Conservation (phyloP, 2,329 filamentous ascomycete species). For the Aspergillus sp. region DNA sequence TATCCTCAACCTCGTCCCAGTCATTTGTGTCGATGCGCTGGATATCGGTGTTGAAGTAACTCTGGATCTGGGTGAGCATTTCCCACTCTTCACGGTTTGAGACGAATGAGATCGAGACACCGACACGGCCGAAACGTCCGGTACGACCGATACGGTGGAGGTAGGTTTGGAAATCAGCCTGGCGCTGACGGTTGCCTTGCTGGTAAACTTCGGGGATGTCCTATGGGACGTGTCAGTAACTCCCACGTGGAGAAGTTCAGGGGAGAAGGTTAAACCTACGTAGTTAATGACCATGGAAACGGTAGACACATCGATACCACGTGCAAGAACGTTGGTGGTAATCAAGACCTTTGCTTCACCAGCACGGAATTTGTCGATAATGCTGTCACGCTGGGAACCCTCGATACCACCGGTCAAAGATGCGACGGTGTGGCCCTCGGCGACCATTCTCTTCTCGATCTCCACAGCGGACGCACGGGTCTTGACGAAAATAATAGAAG, state of each 20-base stretch:
- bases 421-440: constrained; percentile 87
- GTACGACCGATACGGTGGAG: constrained; percentile 97
- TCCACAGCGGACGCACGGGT: constrained; percentile 80
- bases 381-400: constrained; percentile 74
- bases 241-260: neutral
- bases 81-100: constrained; percentile 79
- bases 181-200: constrained; percentile 58
- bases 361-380: constrained; percentile 82
- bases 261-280: constrained; percentile 37
- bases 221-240: constrained; percentile 17
- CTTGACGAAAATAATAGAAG: constrained; percentile 97
- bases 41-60: constrained; percentile 77
- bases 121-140: constrained; percentile 92
- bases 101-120: constrained; percentile 93
- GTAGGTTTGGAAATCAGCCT: constrained; percentile 89
- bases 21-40: constrained; percentile 79
- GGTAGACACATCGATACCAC: constrained; percentile 87
- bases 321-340: constrained; percentile 93
- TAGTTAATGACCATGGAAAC: constrained; percentile 99
- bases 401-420: constrained; percentile 88
- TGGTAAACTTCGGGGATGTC: constrained; percentile 69
- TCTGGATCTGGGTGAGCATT: constrained; percentile 75
- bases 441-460: constrained; percentile 82
- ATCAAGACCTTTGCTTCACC: constrained; percentile 94
- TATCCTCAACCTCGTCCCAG: constrained; percentile 85